These are phyloP conservation scores for Mariannaea elegans DNA, from an alignment of 2,329 filamentous ascomycete genomes.

Conservation along the genomic window DNA sequence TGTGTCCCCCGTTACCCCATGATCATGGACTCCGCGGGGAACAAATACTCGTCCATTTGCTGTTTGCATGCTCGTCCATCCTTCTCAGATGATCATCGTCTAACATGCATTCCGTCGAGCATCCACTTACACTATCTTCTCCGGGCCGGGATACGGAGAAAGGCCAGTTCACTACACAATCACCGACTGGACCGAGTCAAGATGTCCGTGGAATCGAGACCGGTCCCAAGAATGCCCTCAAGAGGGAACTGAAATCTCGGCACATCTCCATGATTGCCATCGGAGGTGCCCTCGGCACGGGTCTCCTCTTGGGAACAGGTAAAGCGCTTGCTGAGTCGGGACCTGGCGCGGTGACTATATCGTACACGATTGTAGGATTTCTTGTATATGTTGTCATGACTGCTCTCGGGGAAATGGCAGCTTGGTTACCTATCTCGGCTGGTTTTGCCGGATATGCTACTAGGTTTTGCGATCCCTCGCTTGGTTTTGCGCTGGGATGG, in stretches of 20 bases:
- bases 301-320: constrained; percentile 75
- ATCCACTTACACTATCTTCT: background rate
- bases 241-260: constrained; percentile 62
- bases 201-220: constrained; percentile 54
- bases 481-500: constrained; percentile 82
- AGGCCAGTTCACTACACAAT: background rate
- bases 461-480: constrained; percentile 80
- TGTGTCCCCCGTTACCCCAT: background rate
- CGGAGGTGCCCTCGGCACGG: constrained; percentile 77
- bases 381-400: constrained; percentile 85
- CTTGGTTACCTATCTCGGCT: constrained; percentile 79
- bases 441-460: constrained; percentile 85
- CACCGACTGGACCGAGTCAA: background rate
- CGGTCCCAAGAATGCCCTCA: constrained; percentile 55
- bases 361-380: constrained; percentile 73
- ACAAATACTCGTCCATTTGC: too few species aligned
- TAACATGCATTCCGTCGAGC: background rate
- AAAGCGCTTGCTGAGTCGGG: constrained; percentile 61
- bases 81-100: too few species aligned
- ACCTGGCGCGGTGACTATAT: constrained; percentile 75
- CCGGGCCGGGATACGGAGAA: background rate
- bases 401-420: constrained; percentile 83
- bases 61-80: too few species aligned
- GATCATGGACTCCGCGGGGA: background rate
- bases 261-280: constrained; percentile 72